Percentiles rank a stretch among this genome's conserved stretches.
phyloP scores from a whole-genome alignment of 805 yeast genomes.

The Ascoidea tarda region DNA sequence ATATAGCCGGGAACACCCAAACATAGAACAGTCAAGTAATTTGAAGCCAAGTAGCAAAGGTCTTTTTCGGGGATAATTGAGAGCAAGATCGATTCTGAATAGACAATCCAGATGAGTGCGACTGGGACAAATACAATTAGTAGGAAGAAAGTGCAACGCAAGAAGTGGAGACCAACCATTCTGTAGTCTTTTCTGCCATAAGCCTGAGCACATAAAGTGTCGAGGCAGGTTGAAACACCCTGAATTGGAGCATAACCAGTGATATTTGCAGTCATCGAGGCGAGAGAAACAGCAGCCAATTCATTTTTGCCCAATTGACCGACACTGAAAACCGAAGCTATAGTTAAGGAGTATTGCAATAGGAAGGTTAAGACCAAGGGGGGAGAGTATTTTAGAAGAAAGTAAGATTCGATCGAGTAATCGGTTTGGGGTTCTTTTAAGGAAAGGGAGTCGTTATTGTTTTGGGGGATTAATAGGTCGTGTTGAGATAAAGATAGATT shows the following conservation, averaged over 20 bases:
- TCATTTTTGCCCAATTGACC: slow-evolving; percentile 61
- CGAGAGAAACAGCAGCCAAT: slow-evolving; percentile 62
- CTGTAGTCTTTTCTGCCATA: slow-evolving; percentile 54
- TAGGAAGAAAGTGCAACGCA: slow-evolving; percentile 53
- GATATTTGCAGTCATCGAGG: slow-evolving; percentile 68
- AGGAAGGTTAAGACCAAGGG: slow-evolving; percentile 58
- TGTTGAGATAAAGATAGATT: too few species aligned
- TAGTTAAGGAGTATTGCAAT: slow-evolving; percentile 57
- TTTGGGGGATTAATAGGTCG: not conserved
- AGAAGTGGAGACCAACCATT: slow-evolving; percentile 53
- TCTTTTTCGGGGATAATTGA: slow-evolving; percentile 28
- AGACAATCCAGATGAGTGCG: slow-evolving; percentile 43
- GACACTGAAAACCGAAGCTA: slow-evolving; percentile 66
- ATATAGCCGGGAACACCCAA: slow-evolving; percentile 67
- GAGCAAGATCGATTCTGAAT: slow-evolving; percentile 34
- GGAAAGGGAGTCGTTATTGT: slow-evolving; percentile 9
- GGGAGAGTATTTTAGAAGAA: slow-evolving; percentile 26
- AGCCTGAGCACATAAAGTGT: slow-evolving; percentile 69
- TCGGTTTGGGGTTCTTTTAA: slow-evolving; percentile 29
- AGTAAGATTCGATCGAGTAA: slow-evolving; percentile 21
- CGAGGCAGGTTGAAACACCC: slow-evolving; percentile 68
- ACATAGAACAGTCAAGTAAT: slow-evolving; percentile 38
- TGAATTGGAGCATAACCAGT: slow-evolving; percentile 63
- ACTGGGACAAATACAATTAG: slow-evolving; percentile 39
- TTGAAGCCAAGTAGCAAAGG: slow-evolving; percentile 38